Evolutionary conservation across 2,329 filamentous ascomycete genomes (phyloP).

Genomic region (Aspergillus brasiliensis): DNA sequence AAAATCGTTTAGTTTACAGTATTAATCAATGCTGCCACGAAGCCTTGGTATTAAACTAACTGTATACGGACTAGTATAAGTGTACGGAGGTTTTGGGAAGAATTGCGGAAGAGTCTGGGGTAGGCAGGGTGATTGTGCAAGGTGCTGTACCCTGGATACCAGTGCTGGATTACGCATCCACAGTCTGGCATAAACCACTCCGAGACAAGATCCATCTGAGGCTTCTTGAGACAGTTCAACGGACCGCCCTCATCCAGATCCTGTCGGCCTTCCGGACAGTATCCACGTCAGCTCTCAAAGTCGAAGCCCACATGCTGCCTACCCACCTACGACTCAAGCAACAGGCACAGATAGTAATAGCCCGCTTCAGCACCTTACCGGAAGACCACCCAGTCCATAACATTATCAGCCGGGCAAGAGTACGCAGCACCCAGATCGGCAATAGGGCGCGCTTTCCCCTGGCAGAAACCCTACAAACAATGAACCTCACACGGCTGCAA

Average conservation of each 20-base stretch:
- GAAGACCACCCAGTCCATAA: constrained; percentile 9
- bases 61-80: too few species aligned
- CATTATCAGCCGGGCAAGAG: constrained; percentile 16
- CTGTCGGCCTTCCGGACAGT: constrained; percentile 24
- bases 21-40: too few species aligned
- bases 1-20: too few species aligned
- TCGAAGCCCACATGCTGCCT: constrained; percentile 21
- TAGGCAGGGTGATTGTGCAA: too few species aligned
- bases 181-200: constrained; percentile 25
- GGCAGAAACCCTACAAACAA: constrained; percentile 22
- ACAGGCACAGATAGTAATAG: too few species aligned
- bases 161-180: constrained; percentile 27
- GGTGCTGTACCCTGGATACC: too few species aligned
- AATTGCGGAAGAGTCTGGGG: too few species aligned
- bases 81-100: too few species aligned
- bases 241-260: constrained; percentile 21
- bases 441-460: constrained; percentile 20
- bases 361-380: constrained; percentile 14
- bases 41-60: too few species aligned
- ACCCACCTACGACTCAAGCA: constrained; percentile 10
- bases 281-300: constrained; percentile 19
- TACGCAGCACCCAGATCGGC: constrained; percentile 1
- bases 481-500: constrained; percentile 16
- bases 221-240: constrained; percentile 18
- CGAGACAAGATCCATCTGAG: constrained; percentile 23